A percentile compares a stretch with the other conserved stretches of the same genome.
Evolutionary conservation across 805 yeast species (phyloP).

Genomic region (Myxozyma neotropica): DNA sequence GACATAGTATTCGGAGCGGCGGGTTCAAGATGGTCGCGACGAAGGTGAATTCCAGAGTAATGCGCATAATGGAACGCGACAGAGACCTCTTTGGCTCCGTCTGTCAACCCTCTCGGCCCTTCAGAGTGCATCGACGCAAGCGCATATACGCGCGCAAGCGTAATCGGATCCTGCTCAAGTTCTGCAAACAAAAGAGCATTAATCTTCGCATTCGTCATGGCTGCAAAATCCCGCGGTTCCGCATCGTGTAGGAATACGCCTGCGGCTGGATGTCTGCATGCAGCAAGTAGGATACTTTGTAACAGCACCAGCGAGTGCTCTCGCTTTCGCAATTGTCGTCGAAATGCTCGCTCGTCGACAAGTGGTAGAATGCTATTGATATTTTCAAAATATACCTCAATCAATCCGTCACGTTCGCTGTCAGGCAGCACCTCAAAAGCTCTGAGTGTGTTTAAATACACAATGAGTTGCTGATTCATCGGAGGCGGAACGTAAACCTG

Average conservation of each 20-base stretch:
- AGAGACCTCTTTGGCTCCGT: conserved; percentile 38
- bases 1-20: conserved; percentile 31
- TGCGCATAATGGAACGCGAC: conserved; percentile 47
- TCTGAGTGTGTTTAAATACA: conserved; percentile 43
- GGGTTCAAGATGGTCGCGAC: conserved; percentile 33
- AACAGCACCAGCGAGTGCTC: conserved; percentile 46
- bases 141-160: conserved; percentile 44
- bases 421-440: conserved; percentile 46
- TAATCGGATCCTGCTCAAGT: conserved; percentile 46
- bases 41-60: conserved; percentile 46
- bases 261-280: conserved; percentile 48
- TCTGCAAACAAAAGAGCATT: conserved; percentile 45
- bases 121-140: conserved; percentile 46
- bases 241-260: conserved; percentile 38
- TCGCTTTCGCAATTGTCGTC: conserved; percentile 41
- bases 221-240: conserved; percentile 41
- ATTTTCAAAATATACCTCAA: conserved; percentile 46
- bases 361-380: conserved; percentile 49
- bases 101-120: conserved; percentile 42
- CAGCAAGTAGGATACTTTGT: conserved; percentile 48
- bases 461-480: conserved; percentile 34
- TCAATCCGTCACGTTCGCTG: conserved; percentile 42
- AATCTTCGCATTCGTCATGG: conserved; percentile 41
- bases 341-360: conserved; percentile 47
- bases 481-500: conserved; percentile 19